A percentile compares a stretch with the other conserved stretches of the same genome.
Evolutionary conservation across 805 yeast genomes (phyloP).

Genomic region (Myxozyma melibiosi): DNA sequence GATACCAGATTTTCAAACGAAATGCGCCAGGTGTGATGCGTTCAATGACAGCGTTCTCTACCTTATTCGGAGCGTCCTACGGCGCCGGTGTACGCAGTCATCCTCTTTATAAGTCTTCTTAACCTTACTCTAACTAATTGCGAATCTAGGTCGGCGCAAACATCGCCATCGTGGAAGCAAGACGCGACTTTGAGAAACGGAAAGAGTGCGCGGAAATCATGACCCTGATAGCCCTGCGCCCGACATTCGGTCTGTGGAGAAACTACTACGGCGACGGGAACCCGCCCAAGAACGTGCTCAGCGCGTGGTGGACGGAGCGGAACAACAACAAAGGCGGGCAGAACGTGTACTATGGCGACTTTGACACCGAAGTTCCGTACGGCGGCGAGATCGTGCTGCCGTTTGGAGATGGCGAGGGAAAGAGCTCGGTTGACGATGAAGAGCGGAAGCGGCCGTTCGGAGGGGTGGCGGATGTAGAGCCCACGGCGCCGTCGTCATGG

Average conservation of each 20-base stretch:
- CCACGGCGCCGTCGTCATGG: conserved; percentile 22
- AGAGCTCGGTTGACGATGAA: not conserved
- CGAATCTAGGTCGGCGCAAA: conserved; percentile 6
- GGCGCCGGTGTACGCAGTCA: conserved; percentile 23
- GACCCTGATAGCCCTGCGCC: conserved; percentile 18
- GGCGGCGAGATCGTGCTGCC: not conserved
- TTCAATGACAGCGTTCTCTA: conserved; percentile 16
- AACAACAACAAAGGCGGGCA: not conserved
- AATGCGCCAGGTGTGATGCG: conserved; percentile 13
- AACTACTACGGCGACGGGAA: conserved; percentile 27
- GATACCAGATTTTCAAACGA: not conserved
- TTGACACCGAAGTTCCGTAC: conserved; percentile 1
- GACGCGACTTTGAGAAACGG: conserved; percentile 14
- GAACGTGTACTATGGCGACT: not conserved
- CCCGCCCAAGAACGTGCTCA: conserved; percentile 5
- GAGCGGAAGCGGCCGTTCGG: conserved; percentile 6
- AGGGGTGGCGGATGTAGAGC: conserved; percentile 1
- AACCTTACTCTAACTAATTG: not conserved
- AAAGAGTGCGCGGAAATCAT: conserved; percentile 16
- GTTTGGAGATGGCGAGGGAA: not conserved
- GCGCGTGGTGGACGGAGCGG: conserved; percentile 20
- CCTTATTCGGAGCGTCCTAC: conserved; percentile 17
- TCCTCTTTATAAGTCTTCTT: not conserved
- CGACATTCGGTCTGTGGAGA: conserved; percentile 22
- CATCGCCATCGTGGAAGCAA: conserved; percentile 3